A percentile compares a stretch with the other conserved stretches of the same genome.
phyloP scores from a whole-genome alignment of 805 yeast genomes.

The Wickerhamomyces sydowiorum region DNA sequence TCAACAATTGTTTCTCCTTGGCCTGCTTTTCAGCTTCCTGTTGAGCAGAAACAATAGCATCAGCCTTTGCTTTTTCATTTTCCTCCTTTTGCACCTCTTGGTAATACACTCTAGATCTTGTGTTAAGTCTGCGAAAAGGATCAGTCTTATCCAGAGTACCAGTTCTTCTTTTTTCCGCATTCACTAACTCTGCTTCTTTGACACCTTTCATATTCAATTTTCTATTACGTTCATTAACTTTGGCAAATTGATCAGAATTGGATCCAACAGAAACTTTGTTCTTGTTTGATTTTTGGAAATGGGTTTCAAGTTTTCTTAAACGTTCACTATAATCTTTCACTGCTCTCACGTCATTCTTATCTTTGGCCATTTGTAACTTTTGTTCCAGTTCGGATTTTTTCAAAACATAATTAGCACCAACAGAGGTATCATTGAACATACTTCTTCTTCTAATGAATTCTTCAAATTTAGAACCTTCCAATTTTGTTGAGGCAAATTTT shows the following conservation, averaged over 20 bases:
- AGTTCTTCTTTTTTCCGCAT: slow-evolving; percentile 48
- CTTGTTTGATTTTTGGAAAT: slow-evolving; percentile 28
- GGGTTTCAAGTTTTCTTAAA: slow-evolving; percentile 32
- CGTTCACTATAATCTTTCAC: slow-evolving; percentile 28
- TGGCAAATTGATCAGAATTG: slow-evolving; percentile 19
- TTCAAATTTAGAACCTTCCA: slow-evolving; percentile 71
- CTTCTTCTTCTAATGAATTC: slow-evolving; percentile 72
- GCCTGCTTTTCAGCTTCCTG: slow-evolving; percentile 36
- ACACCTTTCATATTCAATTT: slow-evolving; percentile 71
- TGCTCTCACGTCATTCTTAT: slow-evolving; percentile 36
- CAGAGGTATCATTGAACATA: slow-evolving; percentile 47
- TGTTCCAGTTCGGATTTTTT: slow-evolving; percentile 68
- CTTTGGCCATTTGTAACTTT: slow-evolving; percentile 66
- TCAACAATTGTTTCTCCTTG: slow-evolving; percentile 37
- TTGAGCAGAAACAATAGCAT: slow-evolving; percentile 42
- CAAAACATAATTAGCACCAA: slow-evolving; percentile 71
- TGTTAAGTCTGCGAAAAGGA: slow-evolving; percentile 87
- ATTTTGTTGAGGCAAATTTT: slow-evolving; percentile 54
- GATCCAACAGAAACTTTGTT: slow-evolving; percentile 30
- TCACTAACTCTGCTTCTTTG: slow-evolving; percentile 71
- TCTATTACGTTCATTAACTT: slow-evolving; percentile 55
- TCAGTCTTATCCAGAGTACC: slow-evolving; percentile 46
- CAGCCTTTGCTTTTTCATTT: slow-evolving; percentile 52
- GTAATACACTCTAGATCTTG: slow-evolving; percentile 81
- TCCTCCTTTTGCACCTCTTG: slow-evolving; percentile 47